Conservation (phyloP, 2,329 filamentous ascomycete genomes). For the Colletotrichum sp. region DNA sequence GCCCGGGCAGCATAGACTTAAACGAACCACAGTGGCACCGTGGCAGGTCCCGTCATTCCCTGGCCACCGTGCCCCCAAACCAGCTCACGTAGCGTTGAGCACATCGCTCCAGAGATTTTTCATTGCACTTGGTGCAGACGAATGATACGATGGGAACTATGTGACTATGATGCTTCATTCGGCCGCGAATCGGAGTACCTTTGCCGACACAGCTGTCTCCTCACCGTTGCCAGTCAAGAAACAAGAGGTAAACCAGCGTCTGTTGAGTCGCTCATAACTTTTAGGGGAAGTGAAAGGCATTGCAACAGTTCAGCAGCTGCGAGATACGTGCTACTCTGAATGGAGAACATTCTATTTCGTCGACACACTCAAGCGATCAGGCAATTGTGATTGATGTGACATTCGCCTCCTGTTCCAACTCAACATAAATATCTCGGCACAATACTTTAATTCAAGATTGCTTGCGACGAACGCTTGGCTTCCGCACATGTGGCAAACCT, state of each 20-base stretch:
- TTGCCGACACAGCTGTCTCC: neutral
- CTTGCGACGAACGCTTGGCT: neutral
- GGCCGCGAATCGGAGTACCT: neutral
- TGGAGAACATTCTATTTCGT: neutral
- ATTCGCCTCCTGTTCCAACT: neutral
- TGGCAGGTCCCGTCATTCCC: neutral
- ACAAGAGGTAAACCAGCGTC: neutral
- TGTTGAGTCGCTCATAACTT: neutral
- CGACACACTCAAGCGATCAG: neutral
- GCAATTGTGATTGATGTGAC: neutral
- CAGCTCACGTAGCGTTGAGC: neutral
- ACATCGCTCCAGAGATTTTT: neutral
- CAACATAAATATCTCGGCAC: neutral
- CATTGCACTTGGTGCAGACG: neutral
- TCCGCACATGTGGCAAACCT: neutral
- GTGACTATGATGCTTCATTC: neutral
- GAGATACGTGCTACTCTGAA: neutral
- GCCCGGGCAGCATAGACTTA: neutral
- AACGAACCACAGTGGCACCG: neutral
- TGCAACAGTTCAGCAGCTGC: neutral
- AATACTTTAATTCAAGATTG: neutral
- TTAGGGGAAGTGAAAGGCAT: neutral
- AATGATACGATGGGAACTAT: neutral
- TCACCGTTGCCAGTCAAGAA: neutral
- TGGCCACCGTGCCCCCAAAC: neutral